Conservation (phyloP, 164 flowering plant species). For the Houttuynia cordata region DNA sequence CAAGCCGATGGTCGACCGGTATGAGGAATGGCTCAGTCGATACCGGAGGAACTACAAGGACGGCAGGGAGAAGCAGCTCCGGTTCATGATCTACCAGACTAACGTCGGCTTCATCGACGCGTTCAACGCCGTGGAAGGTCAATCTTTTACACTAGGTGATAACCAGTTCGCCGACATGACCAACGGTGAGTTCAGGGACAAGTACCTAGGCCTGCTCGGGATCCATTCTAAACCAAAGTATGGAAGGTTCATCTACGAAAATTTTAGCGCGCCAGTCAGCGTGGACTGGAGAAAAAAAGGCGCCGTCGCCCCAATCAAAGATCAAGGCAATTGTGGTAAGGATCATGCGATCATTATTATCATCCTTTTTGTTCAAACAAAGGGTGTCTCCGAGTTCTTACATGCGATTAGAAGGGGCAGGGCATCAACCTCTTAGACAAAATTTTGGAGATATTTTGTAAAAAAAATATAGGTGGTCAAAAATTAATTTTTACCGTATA, state of each 20-base stretch:
- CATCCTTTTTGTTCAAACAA: too few relatives aligned
- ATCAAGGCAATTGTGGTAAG: slow-evolving; percentile 8
- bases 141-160: slow-evolving; percentile 28
- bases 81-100: slow-evolving; percentile 43
- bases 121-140: slow-evolving; percentile 30
- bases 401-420: too few relatives aligned
- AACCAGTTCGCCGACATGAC: slow-evolving; percentile 24
- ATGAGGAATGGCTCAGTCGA: slow-evolving; percentile 27
- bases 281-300: slow-evolving; percentile 10
- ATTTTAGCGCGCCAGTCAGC: not conserved
- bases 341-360: not conserved
- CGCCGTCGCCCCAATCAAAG: slow-evolving; percentile 9
- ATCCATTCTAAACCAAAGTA: not conserved
- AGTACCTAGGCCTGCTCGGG: slow-evolving; percentile 5
- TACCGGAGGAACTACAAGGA: slow-evolving; percentile 17
- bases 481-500: too few relatives aligned
- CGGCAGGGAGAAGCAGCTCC: slow-evolving; percentile 21
- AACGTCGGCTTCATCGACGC: slow-evolving; percentile 36
- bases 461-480: too few relatives aligned
- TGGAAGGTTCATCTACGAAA: not conserved
- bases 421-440: too few relatives aligned
- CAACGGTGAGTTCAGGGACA: slow-evolving; percentile 11
- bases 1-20: slow-evolving; percentile 25
- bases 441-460: too few relatives aligned
- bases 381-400: too few relatives aligned